Percentiles rank a stretch among this genome's conserved stretches.
These are phyloP conservation scores for Stachybotrys chartarum DNA, from an alignment of 2,329 filamentous ascomycete genomes.

Conservation along the genomic window DNA sequence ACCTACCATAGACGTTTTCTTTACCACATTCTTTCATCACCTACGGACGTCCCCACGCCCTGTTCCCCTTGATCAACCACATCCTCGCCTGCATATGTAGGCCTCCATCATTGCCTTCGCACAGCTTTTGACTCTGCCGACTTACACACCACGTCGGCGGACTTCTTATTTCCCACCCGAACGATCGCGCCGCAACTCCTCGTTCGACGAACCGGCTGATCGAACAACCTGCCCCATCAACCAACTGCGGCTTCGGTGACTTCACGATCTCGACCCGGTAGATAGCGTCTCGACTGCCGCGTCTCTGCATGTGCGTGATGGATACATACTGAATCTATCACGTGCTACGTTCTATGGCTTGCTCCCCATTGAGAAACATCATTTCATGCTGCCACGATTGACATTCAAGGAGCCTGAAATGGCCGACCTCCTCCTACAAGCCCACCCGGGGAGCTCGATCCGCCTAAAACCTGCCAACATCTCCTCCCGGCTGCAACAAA, in stretches of 20 bases:
- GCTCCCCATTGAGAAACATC: neutral
- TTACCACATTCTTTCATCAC: neutral
- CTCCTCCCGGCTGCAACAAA: constrained; percentile 1
- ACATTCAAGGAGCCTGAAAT: neutral
- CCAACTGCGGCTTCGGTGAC: neutral
- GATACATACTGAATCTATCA: neutral
- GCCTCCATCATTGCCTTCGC: no score
- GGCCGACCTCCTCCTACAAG: constrained; percentile 1
- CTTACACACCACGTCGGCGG: no score
- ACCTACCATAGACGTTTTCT: neutral
- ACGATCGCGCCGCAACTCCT: neutral
- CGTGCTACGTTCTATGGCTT: neutral
- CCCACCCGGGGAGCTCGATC: neutral
- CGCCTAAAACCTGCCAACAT: neutral
- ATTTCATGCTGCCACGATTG: neutral
- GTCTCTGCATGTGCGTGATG: neutral
- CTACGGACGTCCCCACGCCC: neutral
- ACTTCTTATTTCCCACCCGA: neutral
- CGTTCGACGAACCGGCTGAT: neutral
- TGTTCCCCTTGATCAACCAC: no score
- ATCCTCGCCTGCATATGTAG: no score
- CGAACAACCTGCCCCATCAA: neutral
- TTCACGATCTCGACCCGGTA: neutral
- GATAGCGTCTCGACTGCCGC: neutral
- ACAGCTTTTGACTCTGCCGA: no score